phyloP scores from a whole-genome alignment of 495 filamentous ascomycete species.

The Hypoxylon fuscum region DNA sequence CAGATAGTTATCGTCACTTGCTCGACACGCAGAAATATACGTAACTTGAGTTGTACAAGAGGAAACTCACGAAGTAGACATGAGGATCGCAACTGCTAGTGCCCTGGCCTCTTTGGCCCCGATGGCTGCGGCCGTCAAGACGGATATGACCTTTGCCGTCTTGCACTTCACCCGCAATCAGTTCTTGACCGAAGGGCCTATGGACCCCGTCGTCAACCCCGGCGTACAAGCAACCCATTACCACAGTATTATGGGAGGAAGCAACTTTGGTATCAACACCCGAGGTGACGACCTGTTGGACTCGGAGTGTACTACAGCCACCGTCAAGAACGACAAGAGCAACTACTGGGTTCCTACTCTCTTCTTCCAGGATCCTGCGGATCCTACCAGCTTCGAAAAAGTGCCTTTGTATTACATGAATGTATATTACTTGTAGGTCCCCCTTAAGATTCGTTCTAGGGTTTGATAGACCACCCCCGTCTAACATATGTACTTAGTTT shows the following conservation, averaged over 20 bases:
- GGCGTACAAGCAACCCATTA: slow-evolving; percentile 67
- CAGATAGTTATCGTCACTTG: slow-evolving; percentile 18
- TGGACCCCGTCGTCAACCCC: slow-evolving; percentile 72
- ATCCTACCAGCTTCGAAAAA: slow-evolving; percentile 67
- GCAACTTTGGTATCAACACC: slow-evolving; percentile 72
- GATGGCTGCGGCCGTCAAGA: slow-evolving; percentile 46
- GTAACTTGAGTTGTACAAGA: slow-evolving; percentile 11
- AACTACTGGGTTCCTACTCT: slow-evolving; percentile 82
- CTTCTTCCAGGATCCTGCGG: slow-evolving; percentile 68
- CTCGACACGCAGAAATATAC: slow-evolving; percentile 12
- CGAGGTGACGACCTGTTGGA: slow-evolving; percentile 63
- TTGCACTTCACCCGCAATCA: slow-evolving; percentile 53
- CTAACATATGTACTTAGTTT: slow-evolving; percentile 54
- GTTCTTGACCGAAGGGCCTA: slow-evolving; percentile 64
- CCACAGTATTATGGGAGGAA: slow-evolving; percentile 75
- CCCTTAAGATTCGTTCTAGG: neutral
- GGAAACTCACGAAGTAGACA: slow-evolving; percentile 23
- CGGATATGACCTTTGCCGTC: slow-evolving; percentile 54
- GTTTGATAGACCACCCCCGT: neutral
- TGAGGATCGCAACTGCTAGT: slow-evolving; percentile 41
- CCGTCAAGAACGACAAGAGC: slow-evolving; percentile 71
- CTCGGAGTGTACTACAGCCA: slow-evolving; percentile 74
- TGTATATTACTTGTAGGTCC: slow-evolving; percentile 75
- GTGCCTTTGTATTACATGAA: slow-evolving; percentile 68
- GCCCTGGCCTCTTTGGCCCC: slow-evolving; percentile 42